phyloP scores from a whole-genome alignment of 2,329 filamentous ascomycete species.

The Neofusicoccum ribis region DNA sequence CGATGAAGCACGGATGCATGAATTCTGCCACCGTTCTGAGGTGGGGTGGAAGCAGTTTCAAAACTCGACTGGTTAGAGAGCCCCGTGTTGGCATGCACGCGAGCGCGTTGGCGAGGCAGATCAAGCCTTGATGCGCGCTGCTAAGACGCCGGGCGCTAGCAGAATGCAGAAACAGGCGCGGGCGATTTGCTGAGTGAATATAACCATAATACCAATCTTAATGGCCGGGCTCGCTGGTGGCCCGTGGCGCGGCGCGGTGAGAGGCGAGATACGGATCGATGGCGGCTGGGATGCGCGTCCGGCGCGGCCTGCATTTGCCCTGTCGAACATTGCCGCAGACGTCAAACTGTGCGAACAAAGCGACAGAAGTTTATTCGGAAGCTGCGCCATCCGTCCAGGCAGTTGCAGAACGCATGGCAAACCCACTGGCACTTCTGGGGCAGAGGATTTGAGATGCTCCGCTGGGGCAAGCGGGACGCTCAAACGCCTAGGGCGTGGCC shows the following conservation, averaged over 20 bases:
- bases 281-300: too few species aligned
- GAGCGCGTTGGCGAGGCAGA: conserved; percentile 3
- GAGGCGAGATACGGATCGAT: too few species aligned
- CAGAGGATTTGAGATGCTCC: conserved; percentile 13
- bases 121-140: conserved; percentile 16
- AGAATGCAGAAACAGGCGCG: conserved; percentile 17
- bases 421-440: not conserved
- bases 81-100: conserved; percentile 14
- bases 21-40: conserved; percentile 28
- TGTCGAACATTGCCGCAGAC: too few species aligned
- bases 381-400: not conserved
- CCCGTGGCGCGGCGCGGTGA: not conserved
- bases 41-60: conserved; percentile 38
- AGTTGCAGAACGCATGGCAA: not conserved
- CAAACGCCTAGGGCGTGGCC: not conserved
- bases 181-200: not conserved
- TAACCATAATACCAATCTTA: conserved; percentile 19
- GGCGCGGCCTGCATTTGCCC: too few species aligned
- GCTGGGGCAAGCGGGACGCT: conserved; percentile 2
- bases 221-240: not conserved
- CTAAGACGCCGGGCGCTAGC: conserved; percentile 17
- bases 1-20: conserved; percentile 4
- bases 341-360: not conserved
- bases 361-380: not conserved
- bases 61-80: conserved; percentile 32